Evolutionary conservation across 176 grass and related monocot species (phyloP).

Genomic region (Melocanna baccifera): DNA sequence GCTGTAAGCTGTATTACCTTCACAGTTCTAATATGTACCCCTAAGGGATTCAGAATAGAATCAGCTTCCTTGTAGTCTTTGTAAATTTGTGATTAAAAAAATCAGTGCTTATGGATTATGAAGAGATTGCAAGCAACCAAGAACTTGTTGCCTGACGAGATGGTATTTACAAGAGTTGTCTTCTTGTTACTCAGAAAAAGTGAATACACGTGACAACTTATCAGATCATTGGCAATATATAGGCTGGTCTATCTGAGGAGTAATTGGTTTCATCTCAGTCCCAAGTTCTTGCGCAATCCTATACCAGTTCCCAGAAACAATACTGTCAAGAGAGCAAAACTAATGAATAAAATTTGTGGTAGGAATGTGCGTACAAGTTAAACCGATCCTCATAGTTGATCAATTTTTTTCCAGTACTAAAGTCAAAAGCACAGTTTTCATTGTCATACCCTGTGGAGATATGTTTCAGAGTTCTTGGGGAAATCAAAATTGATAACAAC

Average conservation of each 20-base stretch:
- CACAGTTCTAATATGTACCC: background rate
- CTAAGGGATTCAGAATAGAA: background rate
- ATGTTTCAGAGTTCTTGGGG: no score
- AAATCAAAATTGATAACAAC: no score
- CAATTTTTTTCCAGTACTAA: no score
- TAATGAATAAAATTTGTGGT: background rate
- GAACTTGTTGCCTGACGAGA: conserved; percentile 52
- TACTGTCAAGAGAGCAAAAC: conserved; percentile 20
- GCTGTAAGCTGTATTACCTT: background rate
- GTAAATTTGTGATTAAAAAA: background rate
- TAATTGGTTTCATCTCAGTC: conserved; percentile 94
- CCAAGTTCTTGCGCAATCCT: conserved; percentile 97
- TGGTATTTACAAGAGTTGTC: conserved; percentile 64
- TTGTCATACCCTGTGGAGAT: no score
- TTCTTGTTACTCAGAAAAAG: conserved; percentile 49
- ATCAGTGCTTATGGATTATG: background rate
- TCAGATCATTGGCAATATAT: conserved; percentile 82
- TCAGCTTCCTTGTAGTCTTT: background rate
- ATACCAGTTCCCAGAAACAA: conserved; percentile 53
- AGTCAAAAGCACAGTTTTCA: no score
- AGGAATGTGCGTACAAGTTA: conserved; percentile 62
- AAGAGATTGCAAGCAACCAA: conserved; percentile 6
- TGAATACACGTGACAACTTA: conserved; percentile 30
- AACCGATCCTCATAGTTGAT: conserved; percentile 39
- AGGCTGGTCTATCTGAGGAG: conserved; percentile 84